Percentiles rank a stretch among this genome's conserved stretches.
phyloP scores from a whole-genome alignment of 441 rosid genomes.

The Corymbia calophylla region DNA sequence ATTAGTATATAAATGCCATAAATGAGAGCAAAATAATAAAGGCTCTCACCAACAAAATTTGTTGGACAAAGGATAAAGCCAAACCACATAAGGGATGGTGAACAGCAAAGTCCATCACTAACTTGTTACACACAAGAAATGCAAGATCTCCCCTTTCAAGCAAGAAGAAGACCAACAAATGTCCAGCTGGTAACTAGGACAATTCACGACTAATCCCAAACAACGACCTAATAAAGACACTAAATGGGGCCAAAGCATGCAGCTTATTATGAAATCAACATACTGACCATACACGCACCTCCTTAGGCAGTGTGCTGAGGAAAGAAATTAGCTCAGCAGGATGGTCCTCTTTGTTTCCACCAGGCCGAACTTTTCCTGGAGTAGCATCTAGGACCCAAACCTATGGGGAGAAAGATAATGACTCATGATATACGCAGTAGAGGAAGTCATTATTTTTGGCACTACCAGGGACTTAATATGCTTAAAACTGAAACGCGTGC shows the following conservation, averaged over 20 bases:
- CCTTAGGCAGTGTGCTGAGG: constrained; percentile 58
- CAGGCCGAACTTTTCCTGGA: constrained; percentile 90
- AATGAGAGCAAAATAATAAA: not conserved
- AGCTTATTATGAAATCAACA: not conserved
- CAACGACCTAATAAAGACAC: not conserved
- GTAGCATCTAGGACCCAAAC: constrained; percentile 98
- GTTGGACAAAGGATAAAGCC: not conserved
- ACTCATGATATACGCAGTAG: not conserved
- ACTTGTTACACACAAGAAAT: not conserved
- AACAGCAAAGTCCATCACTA: not conserved
- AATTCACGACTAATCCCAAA: not conserved
- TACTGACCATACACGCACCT: constrained; percentile 29
- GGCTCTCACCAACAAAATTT: not conserved
- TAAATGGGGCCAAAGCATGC: not conserved
- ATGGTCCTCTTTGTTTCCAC: constrained; percentile 88
- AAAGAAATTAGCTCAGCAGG: constrained; percentile 79
- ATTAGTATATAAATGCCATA: constrained; percentile 1
- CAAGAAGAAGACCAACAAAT: not conserved
- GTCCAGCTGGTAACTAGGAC: not conserved
- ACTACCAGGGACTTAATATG: not conserved
- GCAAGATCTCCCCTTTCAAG: not conserved
- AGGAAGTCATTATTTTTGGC: not conserved
- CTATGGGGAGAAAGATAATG: constrained; percentile 19
- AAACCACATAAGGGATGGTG: not conserved
- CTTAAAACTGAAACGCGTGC: not conserved